phyloP scores from a whole-genome alignment of 2,329 filamentous ascomycete species.

The Talaromyces pinophilus region DNA sequence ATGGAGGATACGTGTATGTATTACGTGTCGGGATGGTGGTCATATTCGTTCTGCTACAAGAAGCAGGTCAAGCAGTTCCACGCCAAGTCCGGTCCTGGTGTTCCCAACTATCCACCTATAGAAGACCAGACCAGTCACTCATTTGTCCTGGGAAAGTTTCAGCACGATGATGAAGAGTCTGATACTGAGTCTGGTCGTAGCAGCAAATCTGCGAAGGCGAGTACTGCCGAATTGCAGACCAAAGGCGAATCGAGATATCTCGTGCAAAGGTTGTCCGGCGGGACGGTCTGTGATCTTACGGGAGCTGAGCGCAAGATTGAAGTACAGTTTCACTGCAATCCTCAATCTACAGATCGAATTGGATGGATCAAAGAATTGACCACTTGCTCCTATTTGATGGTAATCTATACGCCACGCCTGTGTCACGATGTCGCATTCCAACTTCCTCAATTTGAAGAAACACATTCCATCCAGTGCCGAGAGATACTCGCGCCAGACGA shows the following conservation, averaged over 20 bases:
- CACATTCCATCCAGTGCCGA: slow-evolving; percentile 75
- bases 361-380: slow-evolving; percentile 91
- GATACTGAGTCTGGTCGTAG: slow-evolving; percentile 23
- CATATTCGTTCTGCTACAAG: slow-evolving; percentile 91
- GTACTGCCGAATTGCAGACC: slow-evolving; percentile 68
- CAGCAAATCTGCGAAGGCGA: slow-evolving; percentile 32
- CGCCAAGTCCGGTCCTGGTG: slow-evolving; percentile 69
- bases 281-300: slow-evolving; percentile 84
- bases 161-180: slow-evolving; percentile 37
- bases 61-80: slow-evolving; percentile 88
- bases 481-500: slow-evolving; percentile 66
- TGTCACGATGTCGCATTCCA: slow-evolving; percentile 85
- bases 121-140: slow-evolving; percentile 75
- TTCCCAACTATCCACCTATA: slow-evolving; percentile 68
- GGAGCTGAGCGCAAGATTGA: slow-evolving; percentile 79
- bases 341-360: slow-evolving; percentile 73
- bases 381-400: slow-evolving; percentile 90
- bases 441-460: slow-evolving; percentile 73
- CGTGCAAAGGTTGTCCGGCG: slow-evolving; percentile 76
- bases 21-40: slow-evolving; percentile 89
- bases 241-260: slow-evolving; percentile 84
- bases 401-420: slow-evolving; percentile 83
- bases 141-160: slow-evolving; percentile 71
- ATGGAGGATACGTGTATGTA: slow-evolving; percentile 82
- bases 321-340: slow-evolving; percentile 76